phyloP scores from a whole-genome alignment of 352 stramenopile genomes.

The Phytophthora foliorum region DNA sequence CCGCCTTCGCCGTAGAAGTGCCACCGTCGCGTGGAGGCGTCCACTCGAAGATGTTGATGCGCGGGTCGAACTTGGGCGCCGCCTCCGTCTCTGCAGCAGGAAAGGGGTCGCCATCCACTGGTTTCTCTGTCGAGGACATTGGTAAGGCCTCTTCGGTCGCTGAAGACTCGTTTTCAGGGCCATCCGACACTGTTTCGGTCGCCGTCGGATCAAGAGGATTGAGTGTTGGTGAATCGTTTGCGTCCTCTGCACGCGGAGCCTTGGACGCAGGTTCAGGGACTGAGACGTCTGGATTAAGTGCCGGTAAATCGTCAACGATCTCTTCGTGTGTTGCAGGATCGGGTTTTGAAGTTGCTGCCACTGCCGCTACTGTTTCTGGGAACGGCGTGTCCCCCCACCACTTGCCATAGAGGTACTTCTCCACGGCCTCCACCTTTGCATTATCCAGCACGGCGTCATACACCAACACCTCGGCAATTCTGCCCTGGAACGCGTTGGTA shows the following conservation, averaged over 20 bases:
- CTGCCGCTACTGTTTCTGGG: neutral
- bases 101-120: neutral
- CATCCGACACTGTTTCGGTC: neutral
- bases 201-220: neutral
- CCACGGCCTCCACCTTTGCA: conserved; percentile 33
- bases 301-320: neutral
- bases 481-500: conserved; percentile 66
- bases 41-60: conserved; percentile 80
- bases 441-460: conserved; percentile 60
- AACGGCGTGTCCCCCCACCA: conserved; percentile 55
- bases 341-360: neutral
- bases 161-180: neutral
- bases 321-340: conserved; percentile 1
- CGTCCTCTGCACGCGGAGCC: neutral
- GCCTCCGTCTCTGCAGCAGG: neutral
- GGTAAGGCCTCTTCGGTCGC: neutral
- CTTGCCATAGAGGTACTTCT: conserved; percentile 60
- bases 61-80: conserved; percentile 34
- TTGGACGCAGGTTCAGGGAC: neutral
- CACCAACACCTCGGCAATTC: conserved; percentile 63
- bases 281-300: neutral
- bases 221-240: neutral
- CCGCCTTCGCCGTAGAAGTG: conserved; percentile 10
- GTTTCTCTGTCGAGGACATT: neutral
- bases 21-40: conserved; percentile 23